Base-by-base conservation (phyloP, 2,329 filamentous ascomycete genomes). In the Diaporthe destruens region DNA sequence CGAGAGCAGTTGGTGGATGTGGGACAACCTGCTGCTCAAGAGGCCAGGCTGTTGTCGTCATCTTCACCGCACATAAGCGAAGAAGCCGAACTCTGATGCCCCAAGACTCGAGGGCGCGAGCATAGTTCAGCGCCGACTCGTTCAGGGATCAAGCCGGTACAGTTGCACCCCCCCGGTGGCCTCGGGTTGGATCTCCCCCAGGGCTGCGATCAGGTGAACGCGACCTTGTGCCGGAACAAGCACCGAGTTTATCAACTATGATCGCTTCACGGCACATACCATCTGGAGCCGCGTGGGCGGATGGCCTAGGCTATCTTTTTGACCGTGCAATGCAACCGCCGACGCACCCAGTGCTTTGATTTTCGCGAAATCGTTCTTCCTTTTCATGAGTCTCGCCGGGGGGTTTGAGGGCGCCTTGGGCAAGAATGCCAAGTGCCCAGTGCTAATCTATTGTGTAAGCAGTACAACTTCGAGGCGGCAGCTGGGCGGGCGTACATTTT, bases 361-460 rank as follows among this genome's bases (percentile, higher is more conserved):
- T 23, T 44, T 4, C 32, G 29, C 61, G n/a, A 25, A 29, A 25
- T 25, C 20, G 39, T 61, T 61, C 8, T 20, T 6, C 47, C 32
- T 14, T 5, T 23, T 4, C n/a, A n/a, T n/a, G 29, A 23, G 20
- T 18, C 7, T 14, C 1, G 7, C 25, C 34, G 20, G 14, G 16
- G 32, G 8, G 14, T 8, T 6, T 49, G 18, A 36, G 20, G 59
- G 47, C 32, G 20, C 6, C 14, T 20, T 20, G 12, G 44, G 12
- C 61, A 47, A 53, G n/a, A 12, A 14, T 66, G 61, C 47, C 61
- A 53, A 66, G 61, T 66, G 14, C 32, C 11, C 47, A n/a, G 32
- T 36, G 47, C 47, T 34, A 66, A 66, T 66, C 32, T 66, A 20
- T 14, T 29, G 44, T 47, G 47, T 65, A 49, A 49, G 61, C 61